Conservation (phyloP, 1,284 basidiomycete genomes). For the Apiotrichum laibachii region DNA sequence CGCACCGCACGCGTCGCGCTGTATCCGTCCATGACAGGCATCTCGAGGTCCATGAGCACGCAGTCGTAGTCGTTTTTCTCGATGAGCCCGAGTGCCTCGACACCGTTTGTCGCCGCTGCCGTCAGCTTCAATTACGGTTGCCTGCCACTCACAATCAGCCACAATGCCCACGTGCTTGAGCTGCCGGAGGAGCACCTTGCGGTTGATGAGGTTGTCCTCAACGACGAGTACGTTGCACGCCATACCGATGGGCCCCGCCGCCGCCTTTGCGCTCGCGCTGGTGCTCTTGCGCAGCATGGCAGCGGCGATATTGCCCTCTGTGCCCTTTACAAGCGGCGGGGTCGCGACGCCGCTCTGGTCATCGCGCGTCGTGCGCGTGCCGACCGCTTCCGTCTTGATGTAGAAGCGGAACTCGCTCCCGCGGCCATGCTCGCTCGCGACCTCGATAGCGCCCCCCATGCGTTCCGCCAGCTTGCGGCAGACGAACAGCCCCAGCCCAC, state of each 20-base stretch:
- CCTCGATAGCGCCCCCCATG: constrained; percentile 34
- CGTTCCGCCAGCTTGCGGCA: constrained; percentile 31
- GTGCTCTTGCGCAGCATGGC: no score
- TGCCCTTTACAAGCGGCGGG: no score
- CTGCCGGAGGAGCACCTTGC: constrained; percentile 45
- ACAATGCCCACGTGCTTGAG: constrained; percentile 36
- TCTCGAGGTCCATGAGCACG: constrained; percentile 50
- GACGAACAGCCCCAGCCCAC: constrained; percentile 34
- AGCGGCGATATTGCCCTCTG: no score
- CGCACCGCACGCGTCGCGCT: constrained; percentile 12
- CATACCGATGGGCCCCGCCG: no score
- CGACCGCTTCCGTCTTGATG: constrained; percentile 9
- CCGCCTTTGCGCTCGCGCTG: no score
- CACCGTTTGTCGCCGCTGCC: constrained; percentile 39
- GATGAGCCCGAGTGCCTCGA: constrained; percentile 50
- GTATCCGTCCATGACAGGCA: constrained; percentile 34
- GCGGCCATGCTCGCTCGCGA: constrained; percentile 23
- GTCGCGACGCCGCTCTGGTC: no score
- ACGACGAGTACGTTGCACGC: constrained; percentile 19
- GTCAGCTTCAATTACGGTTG: no score
- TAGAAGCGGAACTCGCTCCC: constrained; percentile 51
- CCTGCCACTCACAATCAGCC: constrained; percentile 25
- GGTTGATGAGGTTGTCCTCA: constrained; percentile 50
- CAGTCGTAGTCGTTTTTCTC: constrained; percentile 32
- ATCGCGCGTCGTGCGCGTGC: no score